A percentile compares a stretch with the other conserved stretches of the same genome.
phyloP scores from a whole-genome alignment of 306 rosid genomes.

The Oxytropis ochrocephala region DNA sequence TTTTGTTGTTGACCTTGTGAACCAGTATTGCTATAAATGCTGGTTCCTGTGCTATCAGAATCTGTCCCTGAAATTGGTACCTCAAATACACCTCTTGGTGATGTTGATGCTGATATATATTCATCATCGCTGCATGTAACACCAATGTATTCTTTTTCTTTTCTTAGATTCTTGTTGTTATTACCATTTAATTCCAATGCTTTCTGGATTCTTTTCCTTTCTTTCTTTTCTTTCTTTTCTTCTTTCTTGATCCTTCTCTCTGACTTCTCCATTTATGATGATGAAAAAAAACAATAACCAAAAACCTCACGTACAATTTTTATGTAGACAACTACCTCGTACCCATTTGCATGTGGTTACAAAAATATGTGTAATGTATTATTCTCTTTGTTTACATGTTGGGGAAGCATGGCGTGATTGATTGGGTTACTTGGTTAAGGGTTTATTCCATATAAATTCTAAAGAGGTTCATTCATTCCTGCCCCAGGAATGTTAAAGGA shows the following conservation, averaged over 20 bases:
- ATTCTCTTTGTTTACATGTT: constrained; percentile 21
- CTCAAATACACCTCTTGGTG: constrained; percentile 74
- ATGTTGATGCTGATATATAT: neutral
- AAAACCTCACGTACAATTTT: neutral
- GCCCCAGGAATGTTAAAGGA: constrained; percentile 13
- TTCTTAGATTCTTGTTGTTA: neutral
- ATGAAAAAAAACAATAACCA: neutral
- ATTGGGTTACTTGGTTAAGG: neutral
- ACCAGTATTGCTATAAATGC: neutral
- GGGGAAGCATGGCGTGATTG: constrained; percentile 4
- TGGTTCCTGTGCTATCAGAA: constrained; percentile 38
- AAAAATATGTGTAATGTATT: neutral
- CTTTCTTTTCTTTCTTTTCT: constrained; percentile 2
- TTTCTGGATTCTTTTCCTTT: constrained; percentile 21
- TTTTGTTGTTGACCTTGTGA: neutral
- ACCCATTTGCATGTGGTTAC: neutral
- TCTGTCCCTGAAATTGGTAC: constrained; percentile 38
- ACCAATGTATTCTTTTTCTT: neutral
- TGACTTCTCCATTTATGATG: constrained; percentile 13
- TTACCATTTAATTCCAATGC: neutral
- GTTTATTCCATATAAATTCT: neutral
- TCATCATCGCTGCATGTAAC: constrained; percentile 15
- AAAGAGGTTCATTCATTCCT: constrained; percentile 3
- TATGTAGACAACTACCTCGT: neutral
- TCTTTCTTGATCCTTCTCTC: neutral